A percentile compares a stretch with the other conserved stretches of the same genome.
Evolutionary conservation across 1,284 basidiomycete species (phyloP).

Genomic region (Melampsora larici-populina): DNA sequence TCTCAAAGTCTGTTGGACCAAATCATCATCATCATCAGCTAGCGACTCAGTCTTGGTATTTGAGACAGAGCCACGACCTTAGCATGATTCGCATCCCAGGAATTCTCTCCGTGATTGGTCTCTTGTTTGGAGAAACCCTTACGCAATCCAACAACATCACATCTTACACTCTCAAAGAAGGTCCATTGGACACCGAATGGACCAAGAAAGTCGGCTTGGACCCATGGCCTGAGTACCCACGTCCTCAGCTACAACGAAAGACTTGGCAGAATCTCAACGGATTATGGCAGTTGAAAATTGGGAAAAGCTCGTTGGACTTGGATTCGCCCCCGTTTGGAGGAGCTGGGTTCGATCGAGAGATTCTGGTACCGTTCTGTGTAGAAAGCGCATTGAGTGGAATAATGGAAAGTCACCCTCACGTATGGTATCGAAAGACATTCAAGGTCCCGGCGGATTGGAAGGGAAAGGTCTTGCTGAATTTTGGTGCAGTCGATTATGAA

Average conservation of each 20-base stretch:
- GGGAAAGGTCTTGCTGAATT: slow-evolving; percentile 13
- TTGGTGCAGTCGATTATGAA: slow-evolving; percentile 38
- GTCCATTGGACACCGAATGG: slow-evolving; percentile 26
- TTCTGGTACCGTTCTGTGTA: slow-evolving; percentile 29
- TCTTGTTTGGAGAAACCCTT: too few species aligned
- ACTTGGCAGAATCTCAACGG: slow-evolving; percentile 27
- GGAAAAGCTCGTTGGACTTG: not conserved
- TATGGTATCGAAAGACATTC: slow-evolving; percentile 28
- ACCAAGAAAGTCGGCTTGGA: slow-evolving; percentile 9
- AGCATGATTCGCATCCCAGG: too few species aligned
- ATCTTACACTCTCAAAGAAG: slow-evolving; percentile 12
- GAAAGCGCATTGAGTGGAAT: slow-evolving; percentile 31
- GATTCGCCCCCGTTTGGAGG: slow-evolving; percentile 22
- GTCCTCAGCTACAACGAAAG: slow-evolving; percentile 12
- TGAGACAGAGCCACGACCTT: too few species aligned
- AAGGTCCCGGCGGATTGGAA: not conserved
- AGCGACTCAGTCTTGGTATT: too few species aligned
- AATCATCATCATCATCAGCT: too few species aligned
- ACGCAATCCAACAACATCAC: not conserved
- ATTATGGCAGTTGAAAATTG: slow-evolving; percentile 34
- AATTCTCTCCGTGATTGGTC: too few species aligned
- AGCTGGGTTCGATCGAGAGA: slow-evolving; percentile 8
- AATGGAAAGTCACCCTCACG: slow-evolving; percentile 24
- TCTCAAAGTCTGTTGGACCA: too few species aligned
- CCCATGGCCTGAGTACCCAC: slow-evolving; percentile 35